Evolutionary conservation across 2,329 filamentous ascomycete genomes (phyloP).

Genomic region (Colletotrichum lupini): DNA sequence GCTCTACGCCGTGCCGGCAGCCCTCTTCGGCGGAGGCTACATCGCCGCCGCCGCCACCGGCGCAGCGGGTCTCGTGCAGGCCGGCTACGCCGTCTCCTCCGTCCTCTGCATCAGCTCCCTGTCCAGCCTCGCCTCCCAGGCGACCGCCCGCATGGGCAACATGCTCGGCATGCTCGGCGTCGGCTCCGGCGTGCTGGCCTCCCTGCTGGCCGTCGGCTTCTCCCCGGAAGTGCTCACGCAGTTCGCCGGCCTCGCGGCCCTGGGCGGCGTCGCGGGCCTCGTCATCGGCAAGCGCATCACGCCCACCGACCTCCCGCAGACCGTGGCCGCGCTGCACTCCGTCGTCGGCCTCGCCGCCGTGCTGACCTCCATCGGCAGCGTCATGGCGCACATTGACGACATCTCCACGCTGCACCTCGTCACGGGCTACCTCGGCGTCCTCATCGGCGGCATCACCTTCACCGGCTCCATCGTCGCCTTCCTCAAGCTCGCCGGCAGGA

Average conservation of each 20-base stretch:
- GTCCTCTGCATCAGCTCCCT: slow-evolving; percentile 87
- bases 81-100: slow-evolving; percentile 87
- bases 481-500: slow-evolving; percentile 83
- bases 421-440: slow-evolving; percentile 85
- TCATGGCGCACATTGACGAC: slow-evolving; percentile 66
- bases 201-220: slow-evolving; percentile 84
- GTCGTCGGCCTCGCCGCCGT: slow-evolving; percentile 92
- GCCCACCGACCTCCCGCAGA: slow-evolving; percentile 88
- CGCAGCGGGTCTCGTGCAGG: slow-evolving; percentile 85
- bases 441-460: slow-evolving; percentile 90
- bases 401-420: slow-evolving; percentile 85
- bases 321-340: slow-evolving; percentile 88
- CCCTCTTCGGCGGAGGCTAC: slow-evolving; percentile 84
- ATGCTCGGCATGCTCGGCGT: slow-evolving; percentile 89
- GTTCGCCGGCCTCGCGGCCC: slow-evolving; percentile 79
- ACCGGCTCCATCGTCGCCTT: slow-evolving; percentile 92
- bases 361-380: slow-evolving; percentile 87
- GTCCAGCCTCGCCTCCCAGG: slow-evolving; percentile 83
- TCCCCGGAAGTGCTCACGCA: slow-evolving; percentile 82
- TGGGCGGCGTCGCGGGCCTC: slow-evolving; percentile 76
- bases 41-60: slow-evolving; percentile 83
- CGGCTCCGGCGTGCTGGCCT: slow-evolving; percentile 83
- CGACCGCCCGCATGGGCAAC: slow-evolving; percentile 86
- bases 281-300: slow-evolving; percentile 88
- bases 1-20: slow-evolving; percentile 83